Conservation (phyloP, 1,284 basidiomycete genomes). For the Heliocybe sulcata region DNA sequence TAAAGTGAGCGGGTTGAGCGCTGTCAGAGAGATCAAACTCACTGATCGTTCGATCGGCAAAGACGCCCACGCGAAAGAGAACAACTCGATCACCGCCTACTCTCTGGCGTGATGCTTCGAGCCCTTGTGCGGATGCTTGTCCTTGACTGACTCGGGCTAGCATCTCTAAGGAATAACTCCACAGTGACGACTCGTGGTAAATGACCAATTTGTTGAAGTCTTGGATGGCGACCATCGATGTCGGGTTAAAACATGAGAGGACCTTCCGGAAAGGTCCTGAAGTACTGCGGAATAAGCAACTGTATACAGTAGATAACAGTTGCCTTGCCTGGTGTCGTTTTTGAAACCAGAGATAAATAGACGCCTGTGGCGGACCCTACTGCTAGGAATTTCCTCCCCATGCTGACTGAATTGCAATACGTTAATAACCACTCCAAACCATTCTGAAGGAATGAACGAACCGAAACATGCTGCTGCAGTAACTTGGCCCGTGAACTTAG, state of each 20-base stretch:
- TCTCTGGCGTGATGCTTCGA: slow-evolving; percentile 51
- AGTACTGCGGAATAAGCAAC: slow-evolving; percentile 4
- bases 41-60: slow-evolving; percentile 49
- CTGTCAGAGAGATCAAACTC: slow-evolving; percentile 10
- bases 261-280: slow-evolving; percentile 48
- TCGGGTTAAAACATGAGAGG: slow-evolving; percentile 39
- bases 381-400: slow-evolving; percentile 47
- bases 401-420: slow-evolving; percentile 34
- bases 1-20: background rate
- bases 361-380: slow-evolving; percentile 59
- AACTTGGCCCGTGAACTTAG: slow-evolving; percentile 48
- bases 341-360: slow-evolving; percentile 46
- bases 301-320: background rate
- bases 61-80: slow-evolving; percentile 49
- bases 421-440: slow-evolving; percentile 6
- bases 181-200: slow-evolving; percentile 46
- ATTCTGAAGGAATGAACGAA: slow-evolving; percentile 26
- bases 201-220: slow-evolving; percentile 62
- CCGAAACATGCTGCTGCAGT: slow-evolving; percentile 54
- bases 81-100: slow-evolving; percentile 47
- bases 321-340: background rate
- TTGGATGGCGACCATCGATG: slow-evolving; percentile 48
- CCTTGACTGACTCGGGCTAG: slow-evolving; percentile 50
- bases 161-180: slow-evolving; percentile 64
- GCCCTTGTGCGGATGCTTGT: slow-evolving; percentile 31